A percentile compares a stretch with the other conserved stretches of the same genome.
phyloP scores from a whole-genome alignment of 768 basidiomycete species.

The Tylopilus felleus region DNA sequence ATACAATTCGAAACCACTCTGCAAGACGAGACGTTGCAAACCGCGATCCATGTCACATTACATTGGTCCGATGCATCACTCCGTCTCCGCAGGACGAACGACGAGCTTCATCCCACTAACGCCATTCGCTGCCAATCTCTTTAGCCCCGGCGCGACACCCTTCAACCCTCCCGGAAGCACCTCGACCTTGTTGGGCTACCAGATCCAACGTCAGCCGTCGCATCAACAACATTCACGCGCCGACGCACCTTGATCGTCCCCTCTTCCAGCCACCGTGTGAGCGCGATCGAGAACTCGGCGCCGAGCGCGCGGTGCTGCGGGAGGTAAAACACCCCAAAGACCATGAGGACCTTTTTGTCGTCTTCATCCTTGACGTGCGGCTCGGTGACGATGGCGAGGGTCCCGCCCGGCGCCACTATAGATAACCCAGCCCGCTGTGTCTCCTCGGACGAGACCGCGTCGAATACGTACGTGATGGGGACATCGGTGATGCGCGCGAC shows the following conservation, averaged over 20 bases:
- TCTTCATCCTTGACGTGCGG: neutral
- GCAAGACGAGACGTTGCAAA: too few species aligned
- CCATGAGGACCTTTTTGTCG: neutral
- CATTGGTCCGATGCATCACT: neutral
- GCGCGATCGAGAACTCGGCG: slow-evolving; percentile 5
- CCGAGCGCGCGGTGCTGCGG: slow-evolving; percentile 11
- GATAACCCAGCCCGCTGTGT: slow-evolving; percentile 33
- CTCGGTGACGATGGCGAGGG: slow-evolving; percentile 13
- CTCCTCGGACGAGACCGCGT: slow-evolving; percentile 31
- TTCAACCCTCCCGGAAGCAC: slow-evolving; percentile 19
- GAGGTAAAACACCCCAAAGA: slow-evolving; percentile 1
- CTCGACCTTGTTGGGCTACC: slow-evolving; percentile 32
- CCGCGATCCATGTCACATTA: too few species aligned
- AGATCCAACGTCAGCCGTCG: neutral
- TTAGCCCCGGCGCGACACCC: slow-evolving; percentile 32
- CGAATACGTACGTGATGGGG: slow-evolving; percentile 19
- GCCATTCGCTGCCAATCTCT: slow-evolving; percentile 24
- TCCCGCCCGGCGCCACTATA: slow-evolving; percentile 30
- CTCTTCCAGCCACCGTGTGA: slow-evolving; percentile 18
- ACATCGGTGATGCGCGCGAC: slow-evolving; percentile 3
- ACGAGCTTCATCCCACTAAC: slow-evolving; percentile 43
- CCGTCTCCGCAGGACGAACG: slow-evolving; percentile 19
- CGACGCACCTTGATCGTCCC: slow-evolving; percentile 16
- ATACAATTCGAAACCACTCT: too few species aligned
- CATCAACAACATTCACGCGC: neutral